Conservation (phyloP, 2,329 filamentous ascomycete species). For the Apiospora kogelbergensis region DNA sequence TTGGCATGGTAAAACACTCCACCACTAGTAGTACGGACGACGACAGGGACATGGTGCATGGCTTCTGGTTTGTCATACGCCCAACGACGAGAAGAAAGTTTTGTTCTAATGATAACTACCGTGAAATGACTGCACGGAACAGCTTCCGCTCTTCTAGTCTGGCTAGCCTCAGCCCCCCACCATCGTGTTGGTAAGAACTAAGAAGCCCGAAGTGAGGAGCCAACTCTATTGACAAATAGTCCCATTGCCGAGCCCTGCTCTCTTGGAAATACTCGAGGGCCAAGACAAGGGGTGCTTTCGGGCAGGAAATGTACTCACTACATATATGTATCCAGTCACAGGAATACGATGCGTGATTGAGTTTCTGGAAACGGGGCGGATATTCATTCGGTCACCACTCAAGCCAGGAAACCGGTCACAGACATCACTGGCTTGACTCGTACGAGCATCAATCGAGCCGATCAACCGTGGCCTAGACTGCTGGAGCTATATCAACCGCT, state of each 20-base stretch:
- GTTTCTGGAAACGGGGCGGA: not conserved
- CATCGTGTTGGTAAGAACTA: not conserved
- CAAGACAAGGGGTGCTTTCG: not conserved
- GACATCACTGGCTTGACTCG: not conserved
- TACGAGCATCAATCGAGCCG: not conserved
- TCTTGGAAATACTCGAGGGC: not conserved
- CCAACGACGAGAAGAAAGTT: not conserved
- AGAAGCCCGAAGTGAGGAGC: not conserved
- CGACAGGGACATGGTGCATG: not conserved
- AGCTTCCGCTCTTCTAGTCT: not conserved
- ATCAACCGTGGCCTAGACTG: not conserved
- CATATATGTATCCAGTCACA: no score
- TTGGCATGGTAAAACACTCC: not conserved
- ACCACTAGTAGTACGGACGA: not conserved
- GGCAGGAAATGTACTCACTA: not conserved
- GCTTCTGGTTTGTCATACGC: not conserved
- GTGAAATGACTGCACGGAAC: conserved; percentile 1
- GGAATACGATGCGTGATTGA: not conserved
- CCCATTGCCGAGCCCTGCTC: not conserved
- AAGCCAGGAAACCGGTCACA: not conserved
- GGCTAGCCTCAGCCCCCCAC: not conserved
- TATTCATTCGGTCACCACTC: not conserved
- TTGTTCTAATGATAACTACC: conserved; percentile 1
- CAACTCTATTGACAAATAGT: conserved; percentile 6
- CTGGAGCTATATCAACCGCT: not conserved